Percentiles rank a stretch among this genome's conserved stretches.
phyloP scores from a whole-genome alignment of 2,329 filamentous ascomycete genomes.

The Zymoseptoria passerinii region DNA sequence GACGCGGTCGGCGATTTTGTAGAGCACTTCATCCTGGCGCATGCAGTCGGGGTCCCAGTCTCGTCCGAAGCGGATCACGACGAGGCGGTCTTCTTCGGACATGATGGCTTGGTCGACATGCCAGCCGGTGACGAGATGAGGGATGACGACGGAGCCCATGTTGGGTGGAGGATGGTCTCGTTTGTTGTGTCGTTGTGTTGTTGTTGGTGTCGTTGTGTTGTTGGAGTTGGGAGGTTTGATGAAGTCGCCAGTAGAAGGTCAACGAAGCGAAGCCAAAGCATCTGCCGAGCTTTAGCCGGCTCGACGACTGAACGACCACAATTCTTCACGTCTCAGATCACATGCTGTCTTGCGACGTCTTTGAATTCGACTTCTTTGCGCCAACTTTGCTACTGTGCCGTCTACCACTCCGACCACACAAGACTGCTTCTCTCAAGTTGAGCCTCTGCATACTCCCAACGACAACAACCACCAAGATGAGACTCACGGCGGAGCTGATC shows the following conservation, averaged over 20 bases:
- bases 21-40: constrained; percentile 85
- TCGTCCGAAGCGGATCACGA: constrained; percentile 87
- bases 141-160: constrained; percentile 83
- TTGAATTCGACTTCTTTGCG: neutral
- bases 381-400: neutral
- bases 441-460: neutral
- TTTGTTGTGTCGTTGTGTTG: neutral
- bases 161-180: constrained; percentile 6
- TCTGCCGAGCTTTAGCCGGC: neutral
- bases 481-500: constrained; percentile 92
- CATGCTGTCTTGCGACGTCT: neutral
- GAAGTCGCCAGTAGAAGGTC: neutral
- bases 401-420: neutral
- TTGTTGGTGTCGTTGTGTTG: too few species aligned
- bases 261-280: neutral
- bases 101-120: constrained; percentile 97
- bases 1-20: constrained; percentile 84
- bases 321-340: constrained; percentile 5
- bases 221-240: neutral
- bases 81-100: constrained; percentile 81
- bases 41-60: constrained; percentile 76
- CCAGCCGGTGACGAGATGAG: constrained; percentile 87
- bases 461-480: constrained; percentile 51
- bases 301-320: neutral
- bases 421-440: neutral